Evolutionary conservation across 1,284 basidiomycete species (phyloP).

Genomic region (Afroboletus lepidellus): DNA sequence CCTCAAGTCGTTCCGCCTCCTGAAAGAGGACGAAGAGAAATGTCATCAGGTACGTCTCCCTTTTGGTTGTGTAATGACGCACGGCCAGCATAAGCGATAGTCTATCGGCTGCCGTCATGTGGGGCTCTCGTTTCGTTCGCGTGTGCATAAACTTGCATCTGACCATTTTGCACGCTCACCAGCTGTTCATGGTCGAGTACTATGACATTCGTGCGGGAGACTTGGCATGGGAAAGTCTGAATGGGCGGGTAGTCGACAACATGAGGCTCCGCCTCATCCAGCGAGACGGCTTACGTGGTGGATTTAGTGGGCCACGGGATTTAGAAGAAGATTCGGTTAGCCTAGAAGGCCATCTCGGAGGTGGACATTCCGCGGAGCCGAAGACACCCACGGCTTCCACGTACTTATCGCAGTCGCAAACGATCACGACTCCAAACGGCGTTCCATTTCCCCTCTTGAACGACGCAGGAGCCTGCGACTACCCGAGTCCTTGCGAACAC

Average conservation of each 20-base stretch:
- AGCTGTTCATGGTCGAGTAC: constrained; percentile 60
- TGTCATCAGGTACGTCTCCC: constrained; percentile 30
- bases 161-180: constrained; percentile 17
- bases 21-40: constrained; percentile 30
- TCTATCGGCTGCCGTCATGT: constrained; percentile 3
- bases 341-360: constrained; percentile 32
- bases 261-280: constrained; percentile 39
- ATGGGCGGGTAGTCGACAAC: constrained; percentile 43
- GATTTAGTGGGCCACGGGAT: constrained; percentile 21
- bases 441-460: constrained; percentile 36
- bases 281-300: constrained; percentile 23
- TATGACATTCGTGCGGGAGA: constrained; percentile 57
- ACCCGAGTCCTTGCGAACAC: constrained; percentile 24
- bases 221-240: constrained; percentile 42
- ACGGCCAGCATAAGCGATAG: constrained; percentile 3
- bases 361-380: constrained; percentile 36
- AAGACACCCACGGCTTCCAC: constrained; percentile 37
- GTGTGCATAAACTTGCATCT: constrained; percentile 14
- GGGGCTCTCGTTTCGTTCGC: constrained; percentile 2
- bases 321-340: constrained; percentile 31
- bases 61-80: neutral
- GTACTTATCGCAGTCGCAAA: constrained; percentile 36
- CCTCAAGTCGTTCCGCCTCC: constrained; percentile 29
- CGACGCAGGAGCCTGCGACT: constrained; percentile 23
- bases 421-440: constrained; percentile 20